Conservation (phyloP, 306 rosid genomes). For the Vigna nakashimae region DNA sequence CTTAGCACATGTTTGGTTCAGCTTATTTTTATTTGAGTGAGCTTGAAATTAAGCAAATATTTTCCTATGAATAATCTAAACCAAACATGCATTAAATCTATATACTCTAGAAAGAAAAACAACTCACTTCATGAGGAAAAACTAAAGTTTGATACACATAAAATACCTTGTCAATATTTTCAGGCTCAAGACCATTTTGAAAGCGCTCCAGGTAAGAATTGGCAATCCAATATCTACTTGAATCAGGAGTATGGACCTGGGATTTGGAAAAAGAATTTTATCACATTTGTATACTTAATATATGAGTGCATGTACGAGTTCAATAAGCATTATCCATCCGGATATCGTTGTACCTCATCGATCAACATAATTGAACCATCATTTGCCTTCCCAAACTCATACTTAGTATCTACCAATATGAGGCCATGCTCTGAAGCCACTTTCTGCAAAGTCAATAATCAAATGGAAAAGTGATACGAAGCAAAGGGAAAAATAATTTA, state of each 20-base stretch:
- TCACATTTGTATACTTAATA: constrained; percentile 30
- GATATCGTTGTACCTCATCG: constrained; percentile 73
- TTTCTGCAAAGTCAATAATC: constrained; percentile 61
- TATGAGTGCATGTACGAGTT: constrained; percentile 13
- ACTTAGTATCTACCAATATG: constrained; percentile 93
- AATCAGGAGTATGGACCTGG: constrained; percentile 97
- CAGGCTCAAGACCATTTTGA: constrained; percentile 87
- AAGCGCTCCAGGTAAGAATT: constrained; percentile 74
- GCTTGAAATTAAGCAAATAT: neutral
- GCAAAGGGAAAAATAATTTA: constrained; percentile 15
- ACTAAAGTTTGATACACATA: constrained; percentile 32
- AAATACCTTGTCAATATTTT: constrained; percentile 91
- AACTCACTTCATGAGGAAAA: constrained; percentile 13
- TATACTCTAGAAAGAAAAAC: neutral
- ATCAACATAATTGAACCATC: constrained; percentile 88
- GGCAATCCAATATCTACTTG: constrained; percentile 98
- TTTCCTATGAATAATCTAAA: neutral
- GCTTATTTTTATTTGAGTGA: neutral
- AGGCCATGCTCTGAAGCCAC: constrained; percentile 95
- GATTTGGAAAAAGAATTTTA: constrained; percentile 32
- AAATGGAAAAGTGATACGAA: constrained; percentile 35
- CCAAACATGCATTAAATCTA: neutral
- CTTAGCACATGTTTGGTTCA: neutral
- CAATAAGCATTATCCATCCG: constrained; percentile 5
- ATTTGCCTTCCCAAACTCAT: constrained; percentile 90